Evolutionary conservation across 768 basidiomycete genomes (phyloP), one percentile per base, ranked within the genome.

Genomic region (Sutorius australiensis): DNA sequence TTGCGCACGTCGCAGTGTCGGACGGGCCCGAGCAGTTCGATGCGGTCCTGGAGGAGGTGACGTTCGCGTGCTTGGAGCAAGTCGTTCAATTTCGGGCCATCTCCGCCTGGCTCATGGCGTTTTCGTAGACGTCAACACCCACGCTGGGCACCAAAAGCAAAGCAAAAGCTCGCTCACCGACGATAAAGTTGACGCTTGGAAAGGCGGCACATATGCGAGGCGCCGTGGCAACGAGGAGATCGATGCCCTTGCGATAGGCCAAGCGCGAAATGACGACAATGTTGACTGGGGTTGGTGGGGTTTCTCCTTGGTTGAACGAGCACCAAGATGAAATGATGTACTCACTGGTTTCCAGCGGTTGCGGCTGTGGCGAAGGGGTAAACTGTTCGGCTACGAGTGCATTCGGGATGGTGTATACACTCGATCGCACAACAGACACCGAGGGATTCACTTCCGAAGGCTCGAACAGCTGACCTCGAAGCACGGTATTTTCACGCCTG

Each of bases 401-500:
- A 54, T 94, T 98, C 3, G 97, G 97, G 28, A 99, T 95, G 2
- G 98, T 95, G 62, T 94, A 89, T 14, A 93, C 86, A 33, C 81
- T 82, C 16, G 75, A 65, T 28, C 80, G 73, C 17, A 84, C 79
- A 33, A 74, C 62, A 4, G 79, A 69, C 32, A 68, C 70, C 12
- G 73, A 71, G 1, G 78, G 72, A 45, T 78, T 73, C 9, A 74
- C 70, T 38, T 77, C 71, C 4, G 63, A 66, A 41, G 68, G 70
- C 56, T 86, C 82, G 43, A 86, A 87, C 3, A 97, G 72, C 40
- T 88, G 79, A 1, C 89, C 92, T 6, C 97, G 79, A 1, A 99
- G 78, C 3, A 95, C 91, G 0, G 95, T 98, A 57, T 98, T 99
- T 73, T 98, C 97, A n/a, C 95, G 92, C 24, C 95, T 98, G 61